Conservation (phyloP, 331 rosid species). For the Malus hybrid region DNA sequence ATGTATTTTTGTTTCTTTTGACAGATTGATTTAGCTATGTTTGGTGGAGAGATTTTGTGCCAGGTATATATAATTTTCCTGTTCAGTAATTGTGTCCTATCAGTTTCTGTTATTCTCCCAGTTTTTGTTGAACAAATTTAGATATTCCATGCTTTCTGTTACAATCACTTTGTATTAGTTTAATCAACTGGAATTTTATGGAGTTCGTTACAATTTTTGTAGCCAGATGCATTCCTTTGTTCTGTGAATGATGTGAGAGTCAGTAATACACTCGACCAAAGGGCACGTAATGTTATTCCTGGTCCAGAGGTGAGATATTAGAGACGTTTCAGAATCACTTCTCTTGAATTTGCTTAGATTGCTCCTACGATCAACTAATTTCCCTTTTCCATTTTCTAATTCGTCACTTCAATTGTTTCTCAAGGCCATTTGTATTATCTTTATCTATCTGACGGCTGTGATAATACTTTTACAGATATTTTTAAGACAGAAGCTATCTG, state of each 20-base stretch:
- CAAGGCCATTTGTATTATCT: neutral
- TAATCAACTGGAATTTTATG: constrained; percentile 21
- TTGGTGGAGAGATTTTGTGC: constrained; percentile 87
- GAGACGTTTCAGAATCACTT: neutral
- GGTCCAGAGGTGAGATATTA: constrained; percentile 69
- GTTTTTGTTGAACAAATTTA: neutral
- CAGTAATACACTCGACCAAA: constrained; percentile 63
- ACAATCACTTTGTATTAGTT: constrained; percentile 11
- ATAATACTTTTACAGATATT: constrained; percentile 45
- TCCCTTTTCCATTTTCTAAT: neutral
- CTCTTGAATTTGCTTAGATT: neutral
- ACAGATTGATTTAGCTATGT: constrained; percentile 91
- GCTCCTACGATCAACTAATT: neutral
- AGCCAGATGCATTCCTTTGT: constrained; percentile 99
- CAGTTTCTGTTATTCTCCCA: constrained; percentile 1
- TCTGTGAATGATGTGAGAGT: constrained; percentile 94
- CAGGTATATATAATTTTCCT: constrained; percentile 52
- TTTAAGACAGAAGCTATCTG: constrained; percentile 93
- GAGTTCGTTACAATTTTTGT: constrained; percentile 34
- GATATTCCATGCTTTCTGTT: neutral
- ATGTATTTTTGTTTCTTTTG: constrained; percentile 6
- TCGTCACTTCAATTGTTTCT: neutral
- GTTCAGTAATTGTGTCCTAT: neutral
- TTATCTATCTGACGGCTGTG: neutral
- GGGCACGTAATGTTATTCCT: constrained; percentile 68